A percentile compares a stretch with the other conserved stretches of the same genome.
Conservation (phyloP, 805 yeast species). For the Kuraishia piskuri region DNA sequence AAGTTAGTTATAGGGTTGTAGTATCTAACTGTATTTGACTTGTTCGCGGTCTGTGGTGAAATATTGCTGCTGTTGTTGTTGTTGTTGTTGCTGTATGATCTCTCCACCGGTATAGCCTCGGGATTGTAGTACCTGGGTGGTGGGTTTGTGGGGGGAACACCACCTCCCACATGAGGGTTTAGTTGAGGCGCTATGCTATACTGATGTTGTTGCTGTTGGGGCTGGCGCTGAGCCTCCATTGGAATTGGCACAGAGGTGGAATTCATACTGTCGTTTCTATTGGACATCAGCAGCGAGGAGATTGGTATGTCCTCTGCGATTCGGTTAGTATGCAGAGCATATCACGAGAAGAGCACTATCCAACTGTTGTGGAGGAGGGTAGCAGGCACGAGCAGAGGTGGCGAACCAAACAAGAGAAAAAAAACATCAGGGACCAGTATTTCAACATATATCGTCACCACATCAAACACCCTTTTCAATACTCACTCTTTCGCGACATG, state of each 20-base stretch:
- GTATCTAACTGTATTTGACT: background rate
- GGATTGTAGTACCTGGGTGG: background rate
- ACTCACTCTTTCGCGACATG: background rate
- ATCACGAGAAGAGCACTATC: no score
- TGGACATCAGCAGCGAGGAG: background rate
- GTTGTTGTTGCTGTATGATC: background rate
- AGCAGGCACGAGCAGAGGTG: no score
- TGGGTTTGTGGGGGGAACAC: background rate
- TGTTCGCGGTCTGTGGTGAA: background rate
- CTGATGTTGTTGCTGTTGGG: background rate
- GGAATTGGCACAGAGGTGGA: background rate
- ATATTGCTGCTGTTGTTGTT: background rate
- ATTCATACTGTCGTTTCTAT: background rate
- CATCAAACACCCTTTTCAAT: background rate
- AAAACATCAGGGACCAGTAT: no score
- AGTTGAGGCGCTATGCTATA: background rate
- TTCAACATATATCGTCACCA: no score
- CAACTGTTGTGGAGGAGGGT: no score
- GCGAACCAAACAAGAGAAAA: no score
- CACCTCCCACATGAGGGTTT: background rate
- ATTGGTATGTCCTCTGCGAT: background rate
- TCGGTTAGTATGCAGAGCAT: background rate
- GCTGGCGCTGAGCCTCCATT: background rate
- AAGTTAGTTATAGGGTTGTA: slow-evolving; percentile 12
- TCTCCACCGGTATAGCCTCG: background rate